Conservation (phyloP, 331 rosid genomes). For the Malus hybrid region DNA sequence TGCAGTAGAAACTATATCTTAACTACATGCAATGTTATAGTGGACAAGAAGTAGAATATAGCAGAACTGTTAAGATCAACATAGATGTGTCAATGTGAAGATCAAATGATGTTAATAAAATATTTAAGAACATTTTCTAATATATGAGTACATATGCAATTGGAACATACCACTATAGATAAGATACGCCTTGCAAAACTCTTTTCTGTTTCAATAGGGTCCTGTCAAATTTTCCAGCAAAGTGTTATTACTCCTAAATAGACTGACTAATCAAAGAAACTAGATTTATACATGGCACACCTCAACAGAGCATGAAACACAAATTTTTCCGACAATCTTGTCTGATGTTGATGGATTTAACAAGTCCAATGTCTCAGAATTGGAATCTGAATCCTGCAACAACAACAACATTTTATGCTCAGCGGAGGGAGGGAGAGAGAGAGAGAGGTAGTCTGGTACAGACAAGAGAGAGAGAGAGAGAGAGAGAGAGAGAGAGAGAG, state of each 20-base stretch:
- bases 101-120: neutral
- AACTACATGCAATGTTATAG: neutral
- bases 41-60: neutral
- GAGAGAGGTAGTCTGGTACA: no score
- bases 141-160: neutral
- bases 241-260: constrained; percentile 22
- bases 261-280: constrained; percentile 4
- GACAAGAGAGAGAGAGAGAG: neutral
- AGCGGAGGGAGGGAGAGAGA: neutral
- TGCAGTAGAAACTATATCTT: neutral
- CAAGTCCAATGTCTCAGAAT: constrained; percentile 41
- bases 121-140: neutral
- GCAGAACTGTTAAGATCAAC: neutral
- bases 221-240: constrained; percentile 45
- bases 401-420: neutral
- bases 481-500: neutral
- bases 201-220: constrained; percentile 77
- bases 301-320: constrained; percentile 76
- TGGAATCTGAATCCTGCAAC: constrained; percentile 58
- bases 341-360: constrained; percentile 67
- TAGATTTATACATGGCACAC: constrained; percentile 23
- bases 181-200: constrained; percentile 82
- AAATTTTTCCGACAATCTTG: constrained; percentile 60
- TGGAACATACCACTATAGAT: constrained; percentile 79
- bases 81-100: neutral